Percentiles rank a stretch among this genome's conserved stretches.
These are phyloP conservation scores for Cyclotella cryptica DNA, from an alignment of 108 stramenopile genomes.

Conservation along the genomic window DNA sequence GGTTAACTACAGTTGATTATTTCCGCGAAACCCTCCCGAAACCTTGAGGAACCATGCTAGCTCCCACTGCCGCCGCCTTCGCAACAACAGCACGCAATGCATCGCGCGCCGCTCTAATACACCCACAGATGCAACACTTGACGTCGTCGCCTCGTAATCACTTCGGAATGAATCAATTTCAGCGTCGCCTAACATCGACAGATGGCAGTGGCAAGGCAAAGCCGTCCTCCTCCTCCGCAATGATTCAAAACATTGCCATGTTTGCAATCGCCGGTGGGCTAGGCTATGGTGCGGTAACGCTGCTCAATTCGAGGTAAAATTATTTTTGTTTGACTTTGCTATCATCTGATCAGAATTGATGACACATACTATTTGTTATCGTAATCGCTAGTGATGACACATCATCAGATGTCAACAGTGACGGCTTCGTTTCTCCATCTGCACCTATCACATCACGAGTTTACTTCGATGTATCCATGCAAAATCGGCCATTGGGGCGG, in stretches of 20 bases:
- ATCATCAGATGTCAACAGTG: not conserved
- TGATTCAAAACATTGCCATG: slow-evolving; percentile 53
- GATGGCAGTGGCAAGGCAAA: not conserved
- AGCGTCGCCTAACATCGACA: not conserved
- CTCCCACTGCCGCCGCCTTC: not conserved
- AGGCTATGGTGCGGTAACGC: slow-evolving; percentile 49
- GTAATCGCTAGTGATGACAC: too few relatives aligned
- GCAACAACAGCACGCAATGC: slow-evolving; percentile 10
- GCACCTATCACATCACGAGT: slow-evolving; percentile 63
- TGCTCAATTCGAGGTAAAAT: slow-evolving; percentile 25
- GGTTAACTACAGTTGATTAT: too few relatives aligned
- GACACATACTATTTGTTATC: not conserved
- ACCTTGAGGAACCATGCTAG: not conserved
- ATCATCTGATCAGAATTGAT: not conserved
- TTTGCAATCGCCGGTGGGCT: slow-evolving; percentile 53
- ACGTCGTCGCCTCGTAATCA: not conserved
- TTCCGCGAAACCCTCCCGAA: too few relatives aligned
- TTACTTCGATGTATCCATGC: slow-evolving; percentile 88
- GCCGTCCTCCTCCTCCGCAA: slow-evolving; percentile 22
- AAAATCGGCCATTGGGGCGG: slow-evolving; percentile 74
- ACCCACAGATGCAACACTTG: not conserved
- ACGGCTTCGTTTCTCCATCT: slow-evolving; percentile 29
- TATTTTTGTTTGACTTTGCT: not conserved
- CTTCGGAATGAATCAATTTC: not conserved
- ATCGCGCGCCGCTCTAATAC: not conserved